phyloP scores from a whole-genome alignment of 2,329 filamentous ascomycete genomes.

The Didymella pinodella region DNA sequence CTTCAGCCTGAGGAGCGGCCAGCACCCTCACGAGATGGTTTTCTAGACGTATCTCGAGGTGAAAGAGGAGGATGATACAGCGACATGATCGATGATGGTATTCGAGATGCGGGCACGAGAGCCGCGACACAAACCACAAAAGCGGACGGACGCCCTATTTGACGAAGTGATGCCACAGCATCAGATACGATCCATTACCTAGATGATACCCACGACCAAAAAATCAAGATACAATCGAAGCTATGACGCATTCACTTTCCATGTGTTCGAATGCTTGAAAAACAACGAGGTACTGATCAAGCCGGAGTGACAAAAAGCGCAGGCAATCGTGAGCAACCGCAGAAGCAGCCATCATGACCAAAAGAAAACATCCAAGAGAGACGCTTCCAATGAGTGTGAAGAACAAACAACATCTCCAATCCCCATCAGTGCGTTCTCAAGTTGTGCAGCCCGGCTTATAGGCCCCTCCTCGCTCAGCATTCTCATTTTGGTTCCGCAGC shows the following conservation, averaged over 20 bases:
- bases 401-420: too few relatives aligned
- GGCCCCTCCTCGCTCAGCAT: too few relatives aligned
- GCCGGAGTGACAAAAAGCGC: too few relatives aligned
- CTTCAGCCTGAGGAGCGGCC: conserved; percentile 98
- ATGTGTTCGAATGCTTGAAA: too few relatives aligned
- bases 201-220: conserved; percentile 27
- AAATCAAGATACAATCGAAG: conserved; percentile 20
- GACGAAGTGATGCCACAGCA: conserved; percentile 15
- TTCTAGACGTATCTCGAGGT: conserved; percentile 64
- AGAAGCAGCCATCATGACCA: too few relatives aligned
- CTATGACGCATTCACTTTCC: not conserved
- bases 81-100: conserved; percentile 22
- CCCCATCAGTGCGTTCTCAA: too few relatives aligned
- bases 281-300: too few relatives aligned
- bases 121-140: conserved; percentile 7
- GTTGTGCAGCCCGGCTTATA: too few relatives aligned
- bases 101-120: conserved; percentile 16
- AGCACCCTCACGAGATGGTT: conserved; percentile 99
- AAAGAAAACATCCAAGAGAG: too few relatives aligned
- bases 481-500: too few relatives aligned
- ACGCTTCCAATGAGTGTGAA: too few relatives aligned
- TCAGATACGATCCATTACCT: conserved; percentile 23
- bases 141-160: conserved; percentile 19
- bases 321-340: too few relatives aligned
- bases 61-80: not conserved